Evolutionary conservation across 2,329 filamentous ascomycete species (phyloP).

Genomic region (Fusarium globosum): DNA sequence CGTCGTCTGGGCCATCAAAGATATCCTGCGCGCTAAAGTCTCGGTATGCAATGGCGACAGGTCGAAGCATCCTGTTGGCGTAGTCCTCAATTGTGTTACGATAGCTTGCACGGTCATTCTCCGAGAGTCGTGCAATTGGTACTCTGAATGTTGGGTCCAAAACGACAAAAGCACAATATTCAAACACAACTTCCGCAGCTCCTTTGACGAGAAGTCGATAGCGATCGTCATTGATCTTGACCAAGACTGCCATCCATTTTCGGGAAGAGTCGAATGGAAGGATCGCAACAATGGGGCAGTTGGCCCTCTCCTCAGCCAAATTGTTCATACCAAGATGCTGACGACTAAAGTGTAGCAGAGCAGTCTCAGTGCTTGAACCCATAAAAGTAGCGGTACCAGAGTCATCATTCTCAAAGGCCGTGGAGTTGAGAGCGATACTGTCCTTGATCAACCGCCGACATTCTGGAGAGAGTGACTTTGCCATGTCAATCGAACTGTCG

Average conservation of each 20-base stretch:
- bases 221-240: constrained; percentile 57
- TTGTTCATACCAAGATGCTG: constrained; percentile 60
- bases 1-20: constrained; percentile 60
- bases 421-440: constrained; percentile 61
- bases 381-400: constrained; percentile 55
- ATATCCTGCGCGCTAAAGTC: constrained; percentile 78
- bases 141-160: constrained; percentile 56
- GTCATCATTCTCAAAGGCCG: constrained; percentile 63
- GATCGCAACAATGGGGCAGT: constrained; percentile 59
- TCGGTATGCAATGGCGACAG: constrained; percentile 78
- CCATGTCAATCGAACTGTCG: constrained; percentile 46
- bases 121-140: constrained; percentile 44
- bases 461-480: constrained; percentile 48
- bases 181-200: constrained; percentile 66
- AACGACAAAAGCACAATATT: constrained; percentile 56
- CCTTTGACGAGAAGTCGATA: constrained; percentile 68
- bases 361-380: constrained; percentile 67
- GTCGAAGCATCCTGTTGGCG: constrained; percentile 76
- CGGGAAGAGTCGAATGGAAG: constrained; percentile 65
- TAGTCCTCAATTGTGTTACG: constrained; percentile 59
- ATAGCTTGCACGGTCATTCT: constrained; percentile 48
- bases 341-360: constrained; percentile 61
- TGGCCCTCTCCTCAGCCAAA: constrained; percentile 59
- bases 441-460: constrained; percentile 53
- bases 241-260: constrained; percentile 68